phyloP scores from a whole-genome alignment of 2,329 filamentous ascomycete species.

The Ophiostoma fasciatum region DNA sequence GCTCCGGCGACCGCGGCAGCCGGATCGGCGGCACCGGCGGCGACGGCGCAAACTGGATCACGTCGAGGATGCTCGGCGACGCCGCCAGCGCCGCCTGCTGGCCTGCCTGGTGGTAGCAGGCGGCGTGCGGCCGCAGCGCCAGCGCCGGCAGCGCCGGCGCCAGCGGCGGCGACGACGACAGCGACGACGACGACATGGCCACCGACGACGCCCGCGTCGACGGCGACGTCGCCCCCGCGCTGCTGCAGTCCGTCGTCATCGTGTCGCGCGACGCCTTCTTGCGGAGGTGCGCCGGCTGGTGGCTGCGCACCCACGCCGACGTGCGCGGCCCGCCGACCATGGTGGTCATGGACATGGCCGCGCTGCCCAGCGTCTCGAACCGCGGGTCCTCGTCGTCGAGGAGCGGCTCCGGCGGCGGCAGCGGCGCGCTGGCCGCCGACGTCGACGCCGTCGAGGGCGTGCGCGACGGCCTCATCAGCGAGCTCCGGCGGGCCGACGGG shows the following conservation, averaged over 20 bases:
- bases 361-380: background rate
- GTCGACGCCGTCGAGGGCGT: background rate
- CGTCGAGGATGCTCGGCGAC: constrained; percentile 10
- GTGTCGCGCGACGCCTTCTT: constrained; percentile 7
- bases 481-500: too few relatives aligned
- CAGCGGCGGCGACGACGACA: too few relatives aligned
- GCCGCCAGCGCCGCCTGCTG: too few relatives aligned
- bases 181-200: too few relatives aligned
- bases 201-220: too few relatives aligned
- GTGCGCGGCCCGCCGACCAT: too few relatives aligned
- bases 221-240: too few relatives aligned
- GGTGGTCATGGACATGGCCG: background rate
- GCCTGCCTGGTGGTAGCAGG: too few relatives aligned
- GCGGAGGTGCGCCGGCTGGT: constrained; percentile 4
- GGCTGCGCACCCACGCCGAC: constrained; percentile 10
- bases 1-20: constrained; percentile 6
- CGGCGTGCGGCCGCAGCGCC: background rate
- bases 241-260: constrained; percentile 6
- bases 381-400: constrained; percentile 4
- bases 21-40: constrained; percentile 9
- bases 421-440: background rate
- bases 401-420: too few relatives aligned
- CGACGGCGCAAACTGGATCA: constrained; percentile 10
- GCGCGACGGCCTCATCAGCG: constrained; percentile 4
- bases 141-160: constrained; percentile 1